Conservation (phyloP, 345 rosid genomes). For the Leavenworthia alabamica region DNA sequence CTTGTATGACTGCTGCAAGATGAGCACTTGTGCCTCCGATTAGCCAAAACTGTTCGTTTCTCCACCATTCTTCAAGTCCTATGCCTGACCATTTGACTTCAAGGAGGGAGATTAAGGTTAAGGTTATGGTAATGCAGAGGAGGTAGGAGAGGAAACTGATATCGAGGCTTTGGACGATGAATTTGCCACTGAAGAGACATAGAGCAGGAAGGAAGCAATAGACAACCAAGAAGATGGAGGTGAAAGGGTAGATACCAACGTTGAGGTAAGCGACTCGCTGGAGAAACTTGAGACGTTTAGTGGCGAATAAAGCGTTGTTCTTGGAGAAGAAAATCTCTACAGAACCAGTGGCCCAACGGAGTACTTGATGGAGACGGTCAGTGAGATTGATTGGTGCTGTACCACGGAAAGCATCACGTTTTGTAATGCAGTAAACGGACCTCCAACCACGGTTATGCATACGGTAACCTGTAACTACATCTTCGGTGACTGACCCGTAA, state of each 20-base stretch:
- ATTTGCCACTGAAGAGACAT: conserved; percentile 68
- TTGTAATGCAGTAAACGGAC: conserved; percentile 79
- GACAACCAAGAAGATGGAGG: conserved; percentile 61
- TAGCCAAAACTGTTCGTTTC: conserved; percentile 90
- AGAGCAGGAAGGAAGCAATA: conserved; percentile 91
- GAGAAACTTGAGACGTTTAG: conserved; percentile 65
- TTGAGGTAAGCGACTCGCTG: conserved; percentile 83
- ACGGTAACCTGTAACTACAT: conserved; percentile 88
- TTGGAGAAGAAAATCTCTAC: conserved; percentile 84
- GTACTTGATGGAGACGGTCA: conserved; percentile 86
- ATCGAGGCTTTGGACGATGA: conserved; percentile 62
- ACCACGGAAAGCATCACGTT: conserved; percentile 87
- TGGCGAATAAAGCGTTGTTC: conserved; percentile 68
- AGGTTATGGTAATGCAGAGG: conserved; percentile 53
- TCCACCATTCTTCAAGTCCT: conserved; percentile 82
- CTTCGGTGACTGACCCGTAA: conserved; percentile 47
- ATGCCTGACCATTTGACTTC: conserved; percentile 93
- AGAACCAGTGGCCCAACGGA: conserved; percentile 95
- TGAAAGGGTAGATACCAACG: conserved; percentile 85
- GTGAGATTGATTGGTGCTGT: conserved; percentile 90
- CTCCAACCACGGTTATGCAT: conserved; percentile 99
- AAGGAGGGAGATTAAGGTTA: conserved; percentile 61
- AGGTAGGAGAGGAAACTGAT: conserved; percentile 60
- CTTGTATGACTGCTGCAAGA: conserved; percentile 76
- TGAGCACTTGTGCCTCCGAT: conserved; percentile 94